Base-by-base conservation (phyloP, 768 basidiomycete species). In the Serendipita sp. region DNA sequence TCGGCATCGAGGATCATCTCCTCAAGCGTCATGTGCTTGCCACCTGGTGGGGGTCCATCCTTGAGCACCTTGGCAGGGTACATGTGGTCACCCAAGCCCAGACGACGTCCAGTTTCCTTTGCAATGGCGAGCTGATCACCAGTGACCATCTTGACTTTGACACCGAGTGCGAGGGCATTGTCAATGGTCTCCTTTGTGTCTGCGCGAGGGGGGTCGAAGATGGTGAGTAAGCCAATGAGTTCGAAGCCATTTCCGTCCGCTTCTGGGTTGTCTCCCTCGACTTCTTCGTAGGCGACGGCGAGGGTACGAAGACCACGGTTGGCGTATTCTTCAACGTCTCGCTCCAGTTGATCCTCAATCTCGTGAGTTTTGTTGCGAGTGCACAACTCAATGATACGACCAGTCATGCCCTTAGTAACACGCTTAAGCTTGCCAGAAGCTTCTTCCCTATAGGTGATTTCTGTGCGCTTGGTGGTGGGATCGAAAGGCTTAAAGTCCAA, bases 121-220 rank as follows among this genome's bases (percentile, higher is more conserved):
- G 95, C 95, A 69, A 98, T 98, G 67, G 95, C 95, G 71, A 98
- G 90, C 78, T 98, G 95, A 73, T 98, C 95, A 79, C 95, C 95
- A n/a, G 95, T 98, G 65, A 97, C 95, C 95, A 98, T 98, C 86
- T 98, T 98, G 73, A 98, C 94, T 73, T 86, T 88, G 69, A 98
- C 93, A 74, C 95, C 95, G 71, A 97, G 90, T 63, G 86, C 85
- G 63, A 92, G 78, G 61, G 95, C 94, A 73, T 98, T 93, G 70
- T 97, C 94, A 71, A 98, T 97, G 20, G 95, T 98, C 77, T 96
- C 90, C 79, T 98, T 96, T 74, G 95, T 98, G 72, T 98, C 95
- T 0, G 88, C 88, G 75, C 95, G 92, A 66, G 95, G 95, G 65
- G 94, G 94, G 72, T 97, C 94, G 75, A 90, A 97, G 78, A 98